A percentile compares a stretch with the other conserved stretches of the same genome.
Evolutionary conservation across 2,329 filamentous ascomycete species (phyloP).

Genomic region (Fusarium pseudograminearum): DNA sequence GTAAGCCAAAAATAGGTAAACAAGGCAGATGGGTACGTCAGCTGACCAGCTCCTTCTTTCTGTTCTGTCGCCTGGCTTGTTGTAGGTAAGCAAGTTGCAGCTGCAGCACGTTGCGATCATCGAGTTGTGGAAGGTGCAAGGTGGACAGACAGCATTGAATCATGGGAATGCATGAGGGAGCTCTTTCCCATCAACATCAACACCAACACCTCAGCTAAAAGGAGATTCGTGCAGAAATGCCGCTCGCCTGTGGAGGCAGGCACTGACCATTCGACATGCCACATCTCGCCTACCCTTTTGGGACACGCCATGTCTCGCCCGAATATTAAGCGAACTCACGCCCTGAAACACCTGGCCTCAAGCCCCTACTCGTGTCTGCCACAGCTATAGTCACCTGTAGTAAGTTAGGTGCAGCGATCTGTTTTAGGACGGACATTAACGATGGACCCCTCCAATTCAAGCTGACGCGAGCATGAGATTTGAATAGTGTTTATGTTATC

Average conservation of each 20-base stretch:
- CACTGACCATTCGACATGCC: constrained; percentile 1
- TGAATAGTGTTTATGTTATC: constrained; percentile 1
- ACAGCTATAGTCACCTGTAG: background rate
- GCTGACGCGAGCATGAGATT: constrained; percentile 12
- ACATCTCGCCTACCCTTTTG: constrained; percentile 24
- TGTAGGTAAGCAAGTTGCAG: background rate
- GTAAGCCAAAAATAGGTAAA: background rate
- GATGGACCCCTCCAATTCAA: background rate
- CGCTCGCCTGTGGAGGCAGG: constrained; percentile 20
- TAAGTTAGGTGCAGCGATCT: background rate
- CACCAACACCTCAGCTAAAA: constrained; percentile 20
- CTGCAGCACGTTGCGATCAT: background rate
- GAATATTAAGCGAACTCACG: constrained; percentile 34
- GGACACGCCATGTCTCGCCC: constrained; percentile 29
- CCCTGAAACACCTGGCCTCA: constrained; percentile 27
- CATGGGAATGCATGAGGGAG: constrained; percentile 37
- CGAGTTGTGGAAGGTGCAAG: constrained; percentile 11
- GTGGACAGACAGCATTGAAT: constrained; percentile 16
- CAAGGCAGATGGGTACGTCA: background rate
- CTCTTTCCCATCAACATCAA: constrained; percentile 32
- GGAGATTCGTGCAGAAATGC: constrained; percentile 36
- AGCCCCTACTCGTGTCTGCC: constrained; percentile 13
- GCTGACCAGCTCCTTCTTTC: background rate
- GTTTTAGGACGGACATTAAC: constrained; percentile 10
- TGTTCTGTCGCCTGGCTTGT: background rate